A percentile compares a stretch with the other conserved stretches of the same genome.
Evolutionary conservation across 139 green algal species (phyloP).

Genomic region (Micractinium sp.): DNA sequence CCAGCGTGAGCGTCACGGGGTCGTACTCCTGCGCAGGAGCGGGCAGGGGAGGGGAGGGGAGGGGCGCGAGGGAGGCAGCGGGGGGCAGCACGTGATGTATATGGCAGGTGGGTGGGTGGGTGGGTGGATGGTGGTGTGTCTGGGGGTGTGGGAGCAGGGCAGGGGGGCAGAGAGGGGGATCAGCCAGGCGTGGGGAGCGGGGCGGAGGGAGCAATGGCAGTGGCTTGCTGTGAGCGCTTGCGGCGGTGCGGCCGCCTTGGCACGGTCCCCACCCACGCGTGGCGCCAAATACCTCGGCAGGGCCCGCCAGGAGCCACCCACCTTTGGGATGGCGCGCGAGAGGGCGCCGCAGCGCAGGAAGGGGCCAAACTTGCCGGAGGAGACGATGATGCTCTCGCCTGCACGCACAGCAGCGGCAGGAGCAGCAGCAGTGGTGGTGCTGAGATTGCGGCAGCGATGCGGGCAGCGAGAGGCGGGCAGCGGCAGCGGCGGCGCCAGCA

Average conservation of each 20-base stretch:
- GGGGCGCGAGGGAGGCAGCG: not conserved
- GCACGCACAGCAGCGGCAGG: not conserved
- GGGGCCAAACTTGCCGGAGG: conserved; percentile 40
- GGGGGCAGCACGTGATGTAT: not conserved
- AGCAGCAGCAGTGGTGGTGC: not conserved
- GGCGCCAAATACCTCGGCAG: not conserved
- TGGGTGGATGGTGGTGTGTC: not conserved
- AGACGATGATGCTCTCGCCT: conserved; percentile 31
- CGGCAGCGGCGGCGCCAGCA: too few species aligned
- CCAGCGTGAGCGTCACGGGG: conserved; percentile 27
- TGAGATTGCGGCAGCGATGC: not conserved
- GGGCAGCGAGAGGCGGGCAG: not conserved
- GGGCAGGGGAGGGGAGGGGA: too few species aligned
- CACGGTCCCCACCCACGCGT: too few species aligned
- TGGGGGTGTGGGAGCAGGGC: too few species aligned
- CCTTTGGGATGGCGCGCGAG: conserved; percentile 37
- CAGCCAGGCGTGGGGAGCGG: too few species aligned
- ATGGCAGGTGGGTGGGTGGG: not conserved
- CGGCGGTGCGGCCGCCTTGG: too few species aligned
- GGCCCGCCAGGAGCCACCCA: not conserved
- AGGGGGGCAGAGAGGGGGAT: too few species aligned
- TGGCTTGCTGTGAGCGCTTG: too few species aligned
- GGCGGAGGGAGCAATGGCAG: too few species aligned
- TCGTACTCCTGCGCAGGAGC: not conserved
- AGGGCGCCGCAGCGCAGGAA: conserved; percentile 31